phyloP scores from a whole-genome alignment of 1,139 yeast genomes.

The Meyerozyma carpophila region DNA sequence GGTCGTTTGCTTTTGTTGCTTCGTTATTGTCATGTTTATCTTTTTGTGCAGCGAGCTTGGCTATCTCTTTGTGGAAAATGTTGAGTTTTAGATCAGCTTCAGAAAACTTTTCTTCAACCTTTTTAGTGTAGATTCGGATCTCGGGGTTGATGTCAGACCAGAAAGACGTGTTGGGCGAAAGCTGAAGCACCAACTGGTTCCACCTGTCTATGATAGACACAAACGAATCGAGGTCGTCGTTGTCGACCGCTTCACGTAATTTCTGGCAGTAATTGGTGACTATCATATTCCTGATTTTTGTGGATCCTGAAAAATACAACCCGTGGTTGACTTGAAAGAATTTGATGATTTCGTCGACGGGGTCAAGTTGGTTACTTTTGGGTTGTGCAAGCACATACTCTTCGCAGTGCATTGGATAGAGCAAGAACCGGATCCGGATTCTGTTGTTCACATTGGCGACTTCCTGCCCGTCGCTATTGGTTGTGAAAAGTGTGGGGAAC shows the following conservation, averaged over 20 bases:
- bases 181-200: constrained; percentile 34
- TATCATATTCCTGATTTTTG: constrained; percentile 28
- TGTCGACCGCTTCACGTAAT: constrained; percentile 26
- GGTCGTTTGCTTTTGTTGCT: background rate
- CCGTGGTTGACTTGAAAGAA: constrained; percentile 39
- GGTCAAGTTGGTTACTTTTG: constrained; percentile 57
- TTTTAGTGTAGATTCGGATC: background rate
- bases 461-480: constrained; percentile 11
- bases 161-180: constrained; percentile 20
- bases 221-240: constrained; percentile 30
- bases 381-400: constrained; percentile 40
- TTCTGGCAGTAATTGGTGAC: constrained; percentile 29
- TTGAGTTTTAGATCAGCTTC: background rate
- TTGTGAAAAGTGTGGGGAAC: constrained; percentile 29
- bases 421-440: constrained; percentile 30
- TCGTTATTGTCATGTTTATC: too few relatives aligned
- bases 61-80: background rate
- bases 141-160: background rate
- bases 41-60: background rate
- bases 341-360: constrained; percentile 65
- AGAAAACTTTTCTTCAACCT: background rate
- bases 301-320: constrained; percentile 36
- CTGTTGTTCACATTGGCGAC: constrained; percentile 25
- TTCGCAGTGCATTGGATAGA: constrained; percentile 39
- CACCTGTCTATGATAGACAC: constrained; percentile 37